Base-by-base conservation (phyloP, 2,329 filamentous ascomycete species). In the Paecilomyces dactylethromorphus region DNA sequence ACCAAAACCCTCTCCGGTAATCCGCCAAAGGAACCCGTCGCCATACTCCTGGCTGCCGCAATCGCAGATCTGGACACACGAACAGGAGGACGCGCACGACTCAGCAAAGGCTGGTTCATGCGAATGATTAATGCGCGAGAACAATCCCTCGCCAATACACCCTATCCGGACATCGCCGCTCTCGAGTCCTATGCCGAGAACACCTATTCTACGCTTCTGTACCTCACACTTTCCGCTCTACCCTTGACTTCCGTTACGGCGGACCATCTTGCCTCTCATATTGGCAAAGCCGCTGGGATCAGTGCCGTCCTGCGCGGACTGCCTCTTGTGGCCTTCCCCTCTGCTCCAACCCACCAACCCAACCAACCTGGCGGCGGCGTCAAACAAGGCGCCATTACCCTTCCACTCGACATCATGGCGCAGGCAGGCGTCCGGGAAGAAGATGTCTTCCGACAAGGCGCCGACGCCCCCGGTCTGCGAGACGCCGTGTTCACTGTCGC, bases 401-500 rank as follows among this genome's bases (percentile, higher is more conserved):
- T 99, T 1, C 94, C 94, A 0, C 78, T 97, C 15, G 92, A 97
- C 71, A 78, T 96, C 60, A 95, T 97, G 90, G 89, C 90, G 0
- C 86, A 93, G 65, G 79, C 84, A 4, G 87, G 87, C 1, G 83
- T 97, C 0, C 86, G 86, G 56, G 93, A 97, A 71, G 94, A 99
- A 71, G 90, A 96, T 51, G 88, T 99, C 0, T 90, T 96, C 60
- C 84, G 93, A 8, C 82, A 87, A 50, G 93, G 92, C 0, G 86
- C 89, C 0, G 78, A 84, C n/a, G 93, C 93, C 0, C 81, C 85
- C 0, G 92, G 92, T 0, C 80, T 97, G 18, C 87, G 89, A 61
- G 93, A 99, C 73, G 93, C 92, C 3, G 86, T 97, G 0, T 99
- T 97, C 74, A 83, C 86, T 3, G 91, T 99, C 13, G 94, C 94